Percentiles rank a stretch among this genome's conserved stretches.
Conservation (phyloP, 1,139 yeast species). For the Scheffersomyces lignicola region DNA sequence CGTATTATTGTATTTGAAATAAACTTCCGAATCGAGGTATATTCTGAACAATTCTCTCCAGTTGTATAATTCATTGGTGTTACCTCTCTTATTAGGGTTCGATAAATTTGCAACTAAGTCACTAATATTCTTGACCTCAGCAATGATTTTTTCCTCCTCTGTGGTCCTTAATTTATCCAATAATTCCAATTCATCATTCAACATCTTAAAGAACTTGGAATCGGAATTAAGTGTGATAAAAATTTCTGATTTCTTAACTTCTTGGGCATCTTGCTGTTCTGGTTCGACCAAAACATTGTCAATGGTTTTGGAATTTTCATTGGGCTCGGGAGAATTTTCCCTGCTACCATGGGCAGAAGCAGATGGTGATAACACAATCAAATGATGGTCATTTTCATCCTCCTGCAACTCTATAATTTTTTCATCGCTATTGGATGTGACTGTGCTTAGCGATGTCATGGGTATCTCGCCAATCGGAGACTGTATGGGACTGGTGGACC, state of each 20-base stretch:
- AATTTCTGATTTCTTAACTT: slow-evolving; percentile 24
- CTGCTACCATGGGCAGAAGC: neutral
- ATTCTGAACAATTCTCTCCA: slow-evolving; percentile 71
- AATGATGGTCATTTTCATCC: slow-evolving; percentile 10
- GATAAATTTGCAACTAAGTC: slow-evolving; percentile 14
- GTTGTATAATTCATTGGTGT: slow-evolving; percentile 51
- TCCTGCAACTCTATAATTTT: slow-evolving; percentile 19
- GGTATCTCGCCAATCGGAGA: slow-evolving; percentile 7
- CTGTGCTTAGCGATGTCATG: slow-evolving; percentile 10
- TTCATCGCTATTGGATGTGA: slow-evolving; percentile 10
- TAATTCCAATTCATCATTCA: slow-evolving; percentile 54
- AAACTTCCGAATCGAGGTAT: slow-evolving; percentile 67
- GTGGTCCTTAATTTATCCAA: slow-evolving; percentile 45
- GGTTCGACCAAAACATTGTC: slow-evolving; percentile 5
- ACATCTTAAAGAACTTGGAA: slow-evolving; percentile 55
- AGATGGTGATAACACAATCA: slow-evolving; percentile 1
- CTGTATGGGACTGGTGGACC: slow-evolving; percentile 5
- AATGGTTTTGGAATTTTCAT: neutral
- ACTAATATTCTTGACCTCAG: slow-evolving; percentile 46
- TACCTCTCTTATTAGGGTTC: slow-evolving; percentile 23
- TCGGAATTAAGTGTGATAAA: slow-evolving; percentile 43
- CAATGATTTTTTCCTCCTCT: slow-evolving; percentile 47
- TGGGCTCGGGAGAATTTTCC: slow-evolving; percentile 3
- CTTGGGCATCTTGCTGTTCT: neutral
- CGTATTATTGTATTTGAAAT: slow-evolving; percentile 56